These are phyloP conservation scores for Hymenoscyphus occultus DNA, from an alignment of 2,329 filamentous ascomycete species.

Conservation along the genomic window DNA sequence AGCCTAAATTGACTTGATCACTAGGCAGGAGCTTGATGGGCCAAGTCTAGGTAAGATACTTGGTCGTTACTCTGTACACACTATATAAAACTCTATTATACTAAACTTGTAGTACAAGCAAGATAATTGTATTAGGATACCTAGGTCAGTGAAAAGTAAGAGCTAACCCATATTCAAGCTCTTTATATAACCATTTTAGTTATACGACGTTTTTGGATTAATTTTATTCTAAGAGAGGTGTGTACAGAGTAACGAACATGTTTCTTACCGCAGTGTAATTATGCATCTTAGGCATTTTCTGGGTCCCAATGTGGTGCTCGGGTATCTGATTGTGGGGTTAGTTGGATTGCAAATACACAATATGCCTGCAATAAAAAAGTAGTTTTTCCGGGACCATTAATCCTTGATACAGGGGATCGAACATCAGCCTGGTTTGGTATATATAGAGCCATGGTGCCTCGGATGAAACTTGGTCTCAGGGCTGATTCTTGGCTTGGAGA, in stretches of 20 bases:
- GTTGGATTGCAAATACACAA: conserved; percentile 7
- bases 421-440: neutral
- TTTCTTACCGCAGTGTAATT: neutral
- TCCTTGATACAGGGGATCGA: neutral
- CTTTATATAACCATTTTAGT: too few species aligned
- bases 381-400: neutral
- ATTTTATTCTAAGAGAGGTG: too few species aligned
- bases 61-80: too few species aligned
- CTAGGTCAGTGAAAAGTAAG: too few species aligned
- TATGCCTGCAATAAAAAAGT: neutral
- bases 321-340: neutral
- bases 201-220: too few species aligned
- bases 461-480: neutral
- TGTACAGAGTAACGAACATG: too few species aligned
- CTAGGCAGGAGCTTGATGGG: neutral
- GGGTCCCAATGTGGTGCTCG: neutral
- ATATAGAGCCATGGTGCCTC: neutral
- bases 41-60: neutral
- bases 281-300: neutral
- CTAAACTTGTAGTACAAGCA: too few species aligned
- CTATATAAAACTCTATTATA: too few species aligned
- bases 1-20: conserved; percentile 5
- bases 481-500: neutral
- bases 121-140: too few species aligned
- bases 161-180: too few species aligned